Conservation (phyloP, 768 basidiomycete species). For the Dioszegia aurantiaca region DNA sequence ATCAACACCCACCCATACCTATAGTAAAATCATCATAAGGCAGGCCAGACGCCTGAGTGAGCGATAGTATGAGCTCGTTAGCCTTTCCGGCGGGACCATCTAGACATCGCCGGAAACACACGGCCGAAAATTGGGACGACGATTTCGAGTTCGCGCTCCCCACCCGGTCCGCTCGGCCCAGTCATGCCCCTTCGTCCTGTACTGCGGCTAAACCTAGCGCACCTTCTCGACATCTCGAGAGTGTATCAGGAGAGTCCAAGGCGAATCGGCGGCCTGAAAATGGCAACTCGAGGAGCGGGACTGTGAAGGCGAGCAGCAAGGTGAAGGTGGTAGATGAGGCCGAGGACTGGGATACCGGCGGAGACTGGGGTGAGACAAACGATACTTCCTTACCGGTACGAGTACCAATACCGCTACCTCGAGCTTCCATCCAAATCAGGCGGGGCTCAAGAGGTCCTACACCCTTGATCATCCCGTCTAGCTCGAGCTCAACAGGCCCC, state of each 20-base stretch:
- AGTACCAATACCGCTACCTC: neutral
- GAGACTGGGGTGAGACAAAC: neutral
- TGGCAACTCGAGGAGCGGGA: neutral
- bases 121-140: slow-evolving; percentile 47
- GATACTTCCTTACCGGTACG: neutral
- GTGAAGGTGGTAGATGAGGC: slow-evolving; percentile 9
- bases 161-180: neutral
- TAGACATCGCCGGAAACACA: slow-evolving; percentile 19
- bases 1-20: neutral
- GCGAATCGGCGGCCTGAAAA: neutral
- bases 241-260: slow-evolving; percentile 4
- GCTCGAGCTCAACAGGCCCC: neutral
- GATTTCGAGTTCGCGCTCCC: slow-evolving; percentile 42
- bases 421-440: neutral
- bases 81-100: slow-evolving; percentile 3
- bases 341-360: slow-evolving; percentile 10
- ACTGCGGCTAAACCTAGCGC: neutral
- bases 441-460: slow-evolving; percentile 10
- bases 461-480: slow-evolving; percentile 18
- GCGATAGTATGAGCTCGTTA: neutral
- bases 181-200: neutral
- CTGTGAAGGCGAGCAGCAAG: neutral
- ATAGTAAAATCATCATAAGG: neutral
- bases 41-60: neutral
- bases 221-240: neutral